Percentiles rank a stretch among this genome's conserved stretches.
Evolutionary conservation across 2,329 filamentous ascomycete genomes (phyloP).

Genomic region (Cadophora luteo-olivacea): DNA sequence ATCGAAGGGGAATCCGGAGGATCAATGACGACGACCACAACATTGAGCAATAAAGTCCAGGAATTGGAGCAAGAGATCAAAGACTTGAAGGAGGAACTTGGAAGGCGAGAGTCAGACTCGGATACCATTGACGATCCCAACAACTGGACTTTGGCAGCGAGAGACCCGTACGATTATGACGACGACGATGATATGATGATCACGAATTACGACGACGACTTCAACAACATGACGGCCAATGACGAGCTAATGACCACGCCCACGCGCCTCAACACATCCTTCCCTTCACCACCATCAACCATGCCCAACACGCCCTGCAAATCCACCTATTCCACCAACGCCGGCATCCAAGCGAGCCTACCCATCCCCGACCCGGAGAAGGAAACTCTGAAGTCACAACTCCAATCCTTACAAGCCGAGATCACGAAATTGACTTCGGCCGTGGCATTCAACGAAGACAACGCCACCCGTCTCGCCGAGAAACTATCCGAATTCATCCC

Average conservation of each 20-base stretch:
- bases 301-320: constrained; percentile 42
- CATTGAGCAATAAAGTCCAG: constrained; percentile 35
- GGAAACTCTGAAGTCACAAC: constrained; percentile 35
- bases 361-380: constrained; percentile 38
- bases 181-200: constrained; percentile 50
- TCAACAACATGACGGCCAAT: constrained; percentile 27
- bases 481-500: constrained; percentile 42
- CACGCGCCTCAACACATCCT: constrained; percentile 39
- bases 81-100: constrained; percentile 39
- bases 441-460: constrained; percentile 39
- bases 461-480: constrained; percentile 37
- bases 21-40: constrained; percentile 26
- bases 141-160: constrained; percentile 59
- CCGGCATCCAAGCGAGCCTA: constrained; percentile 34
- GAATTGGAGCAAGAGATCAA: constrained; percentile 42
- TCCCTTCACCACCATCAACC: constrained; percentile 43
- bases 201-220: constrained; percentile 40
- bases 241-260: constrained; percentile 41
- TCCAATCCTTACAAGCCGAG: constrained; percentile 37
- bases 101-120: constrained; percentile 34
- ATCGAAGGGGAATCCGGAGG: constrained; percentile 39
- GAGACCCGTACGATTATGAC: constrained; percentile 50
- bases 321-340: constrained; percentile 27
- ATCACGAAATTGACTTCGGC: constrained; percentile 37
- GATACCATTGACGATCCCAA: constrained; percentile 20